Evolutionary conservation across 768 basidiomycete species (phyloP).

Genomic region (Chlorophyllum brunneum): DNA sequence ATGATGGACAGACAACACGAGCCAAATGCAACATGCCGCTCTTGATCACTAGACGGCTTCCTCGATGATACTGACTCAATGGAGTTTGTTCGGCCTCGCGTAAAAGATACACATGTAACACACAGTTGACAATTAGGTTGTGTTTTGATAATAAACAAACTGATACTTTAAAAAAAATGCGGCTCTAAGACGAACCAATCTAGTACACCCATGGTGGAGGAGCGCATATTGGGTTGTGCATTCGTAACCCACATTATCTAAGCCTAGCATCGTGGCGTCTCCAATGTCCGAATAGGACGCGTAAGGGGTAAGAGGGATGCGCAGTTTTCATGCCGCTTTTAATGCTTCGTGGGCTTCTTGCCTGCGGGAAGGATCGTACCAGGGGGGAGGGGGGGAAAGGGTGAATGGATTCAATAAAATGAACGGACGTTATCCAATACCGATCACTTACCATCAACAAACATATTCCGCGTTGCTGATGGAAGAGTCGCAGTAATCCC

Average conservation of each 20-base stretch:
- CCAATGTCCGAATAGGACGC: background rate
- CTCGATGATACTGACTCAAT: no score
- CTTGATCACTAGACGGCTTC: no score
- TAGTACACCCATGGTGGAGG: background rate
- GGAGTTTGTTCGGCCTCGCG: no score
- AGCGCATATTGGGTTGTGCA: background rate
- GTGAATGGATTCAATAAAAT: background rate
- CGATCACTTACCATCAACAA: slow-evolving; percentile 74
- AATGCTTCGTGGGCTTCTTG: slow-evolving; percentile 14
- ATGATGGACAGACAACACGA: no score
- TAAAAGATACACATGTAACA: background rate
- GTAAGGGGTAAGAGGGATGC: background rate
- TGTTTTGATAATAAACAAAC: background rate
- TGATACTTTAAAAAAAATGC: background rate
- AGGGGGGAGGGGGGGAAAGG: background rate
- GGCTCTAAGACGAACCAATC: background rate
- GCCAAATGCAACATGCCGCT: no score
- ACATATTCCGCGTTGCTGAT: slow-evolving; percentile 94
- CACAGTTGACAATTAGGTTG: background rate
- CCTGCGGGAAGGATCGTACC: slow-evolving; percentile 3
- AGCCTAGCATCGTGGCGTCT: background rate
- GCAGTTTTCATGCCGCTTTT: slow-evolving; percentile 1
- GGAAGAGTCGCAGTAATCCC: slow-evolving; percentile 85
- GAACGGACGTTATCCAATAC: background rate
- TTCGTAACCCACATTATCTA: background rate